Percentiles rank a stretch among this genome's conserved stretches.
phyloP scores from a whole-genome alignment of 345 rosid genomes.

The Arabidopsis suecica region DNA sequence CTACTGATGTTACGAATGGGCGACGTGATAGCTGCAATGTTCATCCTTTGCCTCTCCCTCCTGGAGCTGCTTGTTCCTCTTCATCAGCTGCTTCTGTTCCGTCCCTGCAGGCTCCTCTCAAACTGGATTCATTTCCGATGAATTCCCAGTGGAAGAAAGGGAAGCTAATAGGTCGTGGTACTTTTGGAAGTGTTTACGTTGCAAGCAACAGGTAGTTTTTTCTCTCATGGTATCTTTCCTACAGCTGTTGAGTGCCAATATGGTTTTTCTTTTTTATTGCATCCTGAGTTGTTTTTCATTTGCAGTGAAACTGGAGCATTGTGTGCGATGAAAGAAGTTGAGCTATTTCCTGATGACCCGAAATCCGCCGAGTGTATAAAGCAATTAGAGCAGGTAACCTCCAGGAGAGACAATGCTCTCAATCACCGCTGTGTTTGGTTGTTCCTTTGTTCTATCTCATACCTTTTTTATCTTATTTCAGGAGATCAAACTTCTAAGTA shows the following conservation, averaged over 20 bases:
- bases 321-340: constrained; percentile 99
- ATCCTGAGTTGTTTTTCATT: constrained; percentile 34
- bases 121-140: constrained; percentile 55
- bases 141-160: constrained; percentile 89
- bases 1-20: constrained; percentile 48
- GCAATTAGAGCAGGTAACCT: constrained; percentile 84
- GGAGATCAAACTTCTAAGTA: constrained; percentile 95
- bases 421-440: background rate
- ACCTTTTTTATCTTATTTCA: constrained; percentile 43
- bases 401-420: constrained; percentile 17
- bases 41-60: constrained; percentile 95
- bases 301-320: constrained; percentile 92
- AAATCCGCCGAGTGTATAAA: constrained; percentile 81
- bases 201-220: constrained; percentile 75
- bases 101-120: constrained; percentile 48
- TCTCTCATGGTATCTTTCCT: constrained; percentile 16
- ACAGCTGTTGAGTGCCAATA: background rate
- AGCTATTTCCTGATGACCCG: constrained; percentile 88
- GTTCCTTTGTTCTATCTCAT: constrained; percentile 14
- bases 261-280: constrained; percentile 12
- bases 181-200: constrained; percentile 95
- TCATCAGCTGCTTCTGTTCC: constrained; percentile 47
- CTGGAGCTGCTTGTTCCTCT: constrained; percentile 62
- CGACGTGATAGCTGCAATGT: constrained; percentile 59
- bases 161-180: constrained; percentile 97